phyloP scores from a whole-genome alignment of 1,139 yeast species.

The Diutina catenulata region DNA sequence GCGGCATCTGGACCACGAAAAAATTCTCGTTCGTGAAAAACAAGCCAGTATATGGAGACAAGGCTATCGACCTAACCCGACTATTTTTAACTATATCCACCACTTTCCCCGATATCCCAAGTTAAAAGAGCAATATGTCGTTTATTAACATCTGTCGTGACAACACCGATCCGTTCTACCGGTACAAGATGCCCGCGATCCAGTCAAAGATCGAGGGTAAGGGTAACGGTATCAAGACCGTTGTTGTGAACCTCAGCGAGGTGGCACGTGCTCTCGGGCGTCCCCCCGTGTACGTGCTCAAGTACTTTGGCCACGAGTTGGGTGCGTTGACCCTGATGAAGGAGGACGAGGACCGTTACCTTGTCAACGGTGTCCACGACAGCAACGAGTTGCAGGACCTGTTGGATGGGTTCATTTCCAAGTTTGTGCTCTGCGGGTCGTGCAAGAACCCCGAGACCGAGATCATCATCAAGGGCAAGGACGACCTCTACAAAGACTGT shows the following conservation, averaged over 20 bases:
- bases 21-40: too few species aligned
- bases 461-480: conserved; percentile 69
- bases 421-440: conserved; percentile 85
- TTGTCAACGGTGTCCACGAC: conserved; percentile 94
- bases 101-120: too few species aligned
- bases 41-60: too few species aligned
- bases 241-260: conserved; percentile 79
- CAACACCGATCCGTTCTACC: conserved; percentile 95
- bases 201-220: conserved; percentile 97
- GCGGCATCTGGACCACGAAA: too few species aligned
- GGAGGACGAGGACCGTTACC: conserved; percentile 72
- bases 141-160: conserved; percentile 92
- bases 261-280: conserved; percentile 92
- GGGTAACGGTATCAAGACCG: conserved; percentile 98
- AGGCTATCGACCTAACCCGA: too few species aligned
- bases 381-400: conserved; percentile 84
- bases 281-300: conserved; percentile 84
- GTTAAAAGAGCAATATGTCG: too few species aligned
- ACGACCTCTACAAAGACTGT: conserved; percentile 78
- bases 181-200: conserved; percentile 97
- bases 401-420: conserved; percentile 85
- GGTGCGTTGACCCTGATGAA: conserved; percentile 91
- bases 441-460: conserved; percentile 99
- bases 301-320: conserved; percentile 90
- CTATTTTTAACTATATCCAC: too few species aligned